Evolutionary conservation across 345 rosid species (phyloP), one percentile per base, ranked within the genome.

Genomic region (Populus alba): DNA sequence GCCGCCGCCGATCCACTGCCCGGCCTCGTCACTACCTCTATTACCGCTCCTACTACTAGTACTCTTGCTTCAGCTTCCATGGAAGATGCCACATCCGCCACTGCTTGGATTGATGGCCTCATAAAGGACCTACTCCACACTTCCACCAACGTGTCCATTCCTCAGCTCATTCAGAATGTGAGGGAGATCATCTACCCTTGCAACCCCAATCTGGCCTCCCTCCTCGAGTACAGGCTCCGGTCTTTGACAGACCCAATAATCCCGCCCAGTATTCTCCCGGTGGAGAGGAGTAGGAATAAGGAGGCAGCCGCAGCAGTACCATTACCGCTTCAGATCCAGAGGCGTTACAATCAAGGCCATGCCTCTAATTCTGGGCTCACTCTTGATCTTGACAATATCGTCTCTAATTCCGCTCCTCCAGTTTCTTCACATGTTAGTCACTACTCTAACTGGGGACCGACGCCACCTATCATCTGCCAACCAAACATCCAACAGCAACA

Each of bases 91-190:
- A 9, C 49, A 22, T 84, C 93, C 4, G 91, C 95, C 0, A 79
- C 92, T 29, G 85, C 97, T 1, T 96, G 98, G 99, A 91, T 96
- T 12, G 98, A 96, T 39, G 91, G 94, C 53, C 90, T 96, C 78
- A 92, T 96, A 47, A 91, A 89, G 81, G 99, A 94, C 87, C 90
- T 96, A 27, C 88, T 96, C 83, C 88, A 90, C 71, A 87, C 83
- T 78, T 90, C 97, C 66, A 82, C 89, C 69, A 82, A 86, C 17
- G 97, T 94, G 47, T 96, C 99, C n/a, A 89, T 96, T 62, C 95
- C 97, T 83, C 99, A 96, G 81, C 94, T 96, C 75, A 91, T 96
- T 75, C 98, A 96, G 78, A 96, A 94, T 87, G 98, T 96, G 17
- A 81, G 97, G 76, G 99, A 96, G 74, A 96, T 94, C 63, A 92